phyloP scores from a whole-genome alignment of 2,329 filamentous ascomycete species.

The Aspergillus sojae region DNA sequence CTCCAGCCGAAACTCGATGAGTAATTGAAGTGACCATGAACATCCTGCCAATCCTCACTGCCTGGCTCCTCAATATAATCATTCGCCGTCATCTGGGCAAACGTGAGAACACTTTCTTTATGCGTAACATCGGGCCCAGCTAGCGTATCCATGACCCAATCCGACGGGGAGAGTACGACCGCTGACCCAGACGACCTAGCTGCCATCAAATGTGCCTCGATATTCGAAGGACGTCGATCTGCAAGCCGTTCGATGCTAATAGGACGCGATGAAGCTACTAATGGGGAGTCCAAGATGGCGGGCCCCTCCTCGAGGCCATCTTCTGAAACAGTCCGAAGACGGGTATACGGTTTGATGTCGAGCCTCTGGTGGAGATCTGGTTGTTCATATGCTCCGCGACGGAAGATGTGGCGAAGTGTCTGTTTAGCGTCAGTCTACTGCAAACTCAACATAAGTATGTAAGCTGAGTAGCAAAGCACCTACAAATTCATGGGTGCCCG shows the following conservation, averaged over 20 bases:
- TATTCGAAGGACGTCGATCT: constrained; percentile 73
- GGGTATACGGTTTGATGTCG: constrained; percentile 67
- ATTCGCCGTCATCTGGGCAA: constrained; percentile 86
- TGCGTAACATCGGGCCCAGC: constrained; percentile 80
- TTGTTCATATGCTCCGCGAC: constrained; percentile 81
- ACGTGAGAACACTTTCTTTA: constrained; percentile 77
- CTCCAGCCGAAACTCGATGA: constrained; percentile 93
- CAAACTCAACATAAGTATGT: neutral
- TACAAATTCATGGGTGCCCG: constrained; percentile 42
- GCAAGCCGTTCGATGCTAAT: constrained; percentile 77
- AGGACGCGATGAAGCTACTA: constrained; percentile 66
- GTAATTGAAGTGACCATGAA: constrained; percentile 78
- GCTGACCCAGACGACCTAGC: constrained; percentile 70
- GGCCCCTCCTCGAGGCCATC: constrained; percentile 42
- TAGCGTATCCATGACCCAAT: constrained; percentile 82
- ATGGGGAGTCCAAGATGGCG: constrained; percentile 52
- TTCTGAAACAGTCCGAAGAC: constrained; percentile 50
- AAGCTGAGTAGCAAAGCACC: constrained; percentile 6
- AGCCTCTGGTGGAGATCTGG: constrained; percentile 75
- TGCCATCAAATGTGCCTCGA: constrained; percentile 77
- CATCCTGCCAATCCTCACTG: constrained; percentile 79
- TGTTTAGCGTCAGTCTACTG: constrained; percentile 18
- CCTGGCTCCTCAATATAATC: constrained; percentile 78
- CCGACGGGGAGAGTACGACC: constrained; percentile 68
- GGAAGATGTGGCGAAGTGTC: constrained; percentile 81